Percentiles rank a stretch among this genome's conserved stretches.
These are phyloP conservation scores for Elsinoe ampelina DNA, from an alignment of 2,329 filamentous ascomycete genomes.

Conservation along the genomic window DNA sequence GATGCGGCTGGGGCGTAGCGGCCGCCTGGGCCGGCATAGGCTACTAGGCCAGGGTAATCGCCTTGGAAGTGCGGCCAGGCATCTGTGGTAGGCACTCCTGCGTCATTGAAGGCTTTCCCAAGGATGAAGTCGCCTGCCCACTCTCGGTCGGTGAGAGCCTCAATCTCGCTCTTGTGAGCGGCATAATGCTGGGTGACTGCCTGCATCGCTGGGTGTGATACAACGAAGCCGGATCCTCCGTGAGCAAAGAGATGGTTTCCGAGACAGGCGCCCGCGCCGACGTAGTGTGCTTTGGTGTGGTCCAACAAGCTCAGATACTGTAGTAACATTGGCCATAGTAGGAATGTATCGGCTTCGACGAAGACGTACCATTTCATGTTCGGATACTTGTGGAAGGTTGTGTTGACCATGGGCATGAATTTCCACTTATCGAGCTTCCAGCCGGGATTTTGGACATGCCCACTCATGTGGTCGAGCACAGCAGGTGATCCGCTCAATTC, in stretches of 20 bases:
- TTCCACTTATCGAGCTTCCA: constrained; percentile 42
- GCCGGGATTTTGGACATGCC: constrained; percentile 25
- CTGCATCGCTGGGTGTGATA: constrained; percentile 33
- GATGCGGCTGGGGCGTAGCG: not conserved
- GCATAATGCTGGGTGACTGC: constrained; percentile 30
- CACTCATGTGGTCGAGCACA: not conserved
- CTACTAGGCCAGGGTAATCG: constrained; percentile 23
- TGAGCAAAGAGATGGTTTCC: constrained; percentile 33
- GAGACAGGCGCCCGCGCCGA: constrained; percentile 31
- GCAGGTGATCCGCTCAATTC: constrained; percentile 19
- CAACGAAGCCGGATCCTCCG: constrained; percentile 34
- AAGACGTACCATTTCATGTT: constrained; percentile 51
- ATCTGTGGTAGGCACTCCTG: constrained; percentile 18
- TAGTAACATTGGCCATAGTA: constrained; percentile 41
- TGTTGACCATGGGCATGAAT: constrained; percentile 43
- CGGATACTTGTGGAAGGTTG: constrained; percentile 26
- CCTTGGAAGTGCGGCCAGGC: constrained; percentile 24
- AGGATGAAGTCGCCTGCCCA: constrained; percentile 26
- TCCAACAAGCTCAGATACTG: constrained; percentile 33
- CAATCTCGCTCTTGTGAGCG: constrained; percentile 27
- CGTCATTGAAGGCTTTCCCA: constrained; percentile 21
- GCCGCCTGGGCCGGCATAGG: constrained; percentile 15
- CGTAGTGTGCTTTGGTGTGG: constrained; percentile 33
- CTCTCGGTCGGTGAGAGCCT: constrained; percentile 20
- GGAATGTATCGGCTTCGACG: constrained; percentile 49